These are phyloP conservation scores for Dactylis glomerata DNA, from an alignment of 176 grass and related monocot genomes.

Conservation along the genomic window DNA sequence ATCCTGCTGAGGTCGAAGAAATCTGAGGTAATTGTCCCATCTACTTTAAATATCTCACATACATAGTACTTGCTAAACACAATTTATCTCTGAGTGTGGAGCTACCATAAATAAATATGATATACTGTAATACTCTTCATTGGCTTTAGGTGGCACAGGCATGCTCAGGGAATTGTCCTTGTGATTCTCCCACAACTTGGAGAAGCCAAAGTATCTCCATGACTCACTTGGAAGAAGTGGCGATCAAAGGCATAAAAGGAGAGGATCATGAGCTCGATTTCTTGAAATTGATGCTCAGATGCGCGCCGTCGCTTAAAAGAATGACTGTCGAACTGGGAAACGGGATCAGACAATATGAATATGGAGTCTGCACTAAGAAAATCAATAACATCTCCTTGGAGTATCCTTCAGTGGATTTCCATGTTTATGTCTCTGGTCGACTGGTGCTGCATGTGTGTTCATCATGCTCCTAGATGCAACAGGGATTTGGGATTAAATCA, in stretches of 20 bases:
- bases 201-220: background rate
- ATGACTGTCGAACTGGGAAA: background rate
- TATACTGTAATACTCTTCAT: background rate
- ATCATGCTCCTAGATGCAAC: background rate
- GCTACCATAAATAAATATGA: background rate
- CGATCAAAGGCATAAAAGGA: background rate
- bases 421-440: background rate
- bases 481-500: background rate
- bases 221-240: background rate
- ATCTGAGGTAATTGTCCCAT: background rate
- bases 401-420: background rate
- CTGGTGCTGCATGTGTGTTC: background rate
- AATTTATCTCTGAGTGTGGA: background rate
- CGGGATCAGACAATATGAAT: background rate
- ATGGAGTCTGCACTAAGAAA: background rate
- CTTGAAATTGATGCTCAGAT: background rate
- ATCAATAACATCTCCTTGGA: background rate
- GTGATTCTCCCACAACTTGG: background rate
- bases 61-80: background rate
- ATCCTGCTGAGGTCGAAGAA: background rate
- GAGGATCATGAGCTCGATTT: background rate
- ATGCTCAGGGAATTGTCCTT: background rate
- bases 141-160: background rate
- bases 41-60: background rate
- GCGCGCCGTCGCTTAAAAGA: background rate